Conservation (phyloP, 768 basidiomycete genomes). For the Russula emetica region DNA sequence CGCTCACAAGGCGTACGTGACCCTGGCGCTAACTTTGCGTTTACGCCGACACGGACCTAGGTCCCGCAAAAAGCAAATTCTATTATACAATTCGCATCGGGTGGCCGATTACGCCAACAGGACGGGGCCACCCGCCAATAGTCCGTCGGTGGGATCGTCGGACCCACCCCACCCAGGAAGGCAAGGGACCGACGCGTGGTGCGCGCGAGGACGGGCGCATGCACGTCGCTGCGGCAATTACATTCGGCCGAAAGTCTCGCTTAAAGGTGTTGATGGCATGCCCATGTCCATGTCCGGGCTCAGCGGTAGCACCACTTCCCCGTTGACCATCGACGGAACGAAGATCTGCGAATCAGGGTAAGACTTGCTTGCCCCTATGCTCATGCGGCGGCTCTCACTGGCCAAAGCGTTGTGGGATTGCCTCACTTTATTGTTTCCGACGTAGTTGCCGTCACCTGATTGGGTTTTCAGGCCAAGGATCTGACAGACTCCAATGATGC, state of each 20-base stretch:
- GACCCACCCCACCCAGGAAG: slow-evolving; percentile 9
- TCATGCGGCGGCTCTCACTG: not conserved
- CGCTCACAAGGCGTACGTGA: slow-evolving; percentile 3
- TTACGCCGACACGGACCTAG: slow-evolving; percentile 1
- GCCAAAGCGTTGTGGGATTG: not conserved
- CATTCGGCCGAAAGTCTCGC: slow-evolving; percentile 6
- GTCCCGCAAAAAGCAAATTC: not conserved
- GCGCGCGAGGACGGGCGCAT: slow-evolving; percentile 20
- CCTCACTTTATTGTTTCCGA: slow-evolving; percentile 12
- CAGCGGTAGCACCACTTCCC: slow-evolving; percentile 15
- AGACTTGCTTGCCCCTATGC: slow-evolving; percentile 13
- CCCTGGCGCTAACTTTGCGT: slow-evolving; percentile 10
- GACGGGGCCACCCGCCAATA: not conserved
- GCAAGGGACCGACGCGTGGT: slow-evolving; percentile 24
- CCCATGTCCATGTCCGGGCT: slow-evolving; percentile 22
- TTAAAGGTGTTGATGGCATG: slow-evolving; percentile 9
- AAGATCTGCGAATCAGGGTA: slow-evolving; percentile 18
- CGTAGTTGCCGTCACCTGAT: slow-evolving; percentile 9
- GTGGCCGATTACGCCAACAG: not conserved
- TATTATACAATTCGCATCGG: not conserved
- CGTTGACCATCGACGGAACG: slow-evolving; percentile 18
- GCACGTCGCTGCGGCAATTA: slow-evolving; percentile 20
- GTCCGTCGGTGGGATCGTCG: slow-evolving; percentile 17
- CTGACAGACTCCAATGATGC: slow-evolving; percentile 11
- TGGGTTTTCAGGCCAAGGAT: not conserved